A percentile compares a stretch with the other conserved stretches of the same genome.
phyloP scores from a whole-genome alignment of 441 rosid genomes.

The Lepidium campestre region DNA sequence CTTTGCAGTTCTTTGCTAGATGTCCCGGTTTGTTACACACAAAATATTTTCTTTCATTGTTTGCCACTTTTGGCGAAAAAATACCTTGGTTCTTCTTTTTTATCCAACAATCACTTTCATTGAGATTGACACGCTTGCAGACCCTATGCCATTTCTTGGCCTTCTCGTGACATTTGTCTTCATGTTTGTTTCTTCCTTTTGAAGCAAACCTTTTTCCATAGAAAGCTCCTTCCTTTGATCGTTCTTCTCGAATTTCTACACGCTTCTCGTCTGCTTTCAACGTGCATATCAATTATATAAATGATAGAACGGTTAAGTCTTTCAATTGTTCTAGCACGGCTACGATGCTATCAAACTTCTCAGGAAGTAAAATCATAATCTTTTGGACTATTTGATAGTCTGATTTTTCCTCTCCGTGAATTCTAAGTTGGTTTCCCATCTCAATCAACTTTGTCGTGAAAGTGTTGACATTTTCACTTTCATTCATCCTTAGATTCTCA shows the following conservation, averaged over 20 bases:
- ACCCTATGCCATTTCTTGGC: background rate
- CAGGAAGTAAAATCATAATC: background rate
- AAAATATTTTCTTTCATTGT: background rate
- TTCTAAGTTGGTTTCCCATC: background rate
- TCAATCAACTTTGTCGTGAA: background rate
- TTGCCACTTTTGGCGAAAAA: background rate
- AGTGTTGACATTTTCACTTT: background rate
- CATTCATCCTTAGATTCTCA: background rate
- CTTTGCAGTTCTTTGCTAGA: background rate
- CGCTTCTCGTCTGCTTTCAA: background rate
- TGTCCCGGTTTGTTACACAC: background rate
- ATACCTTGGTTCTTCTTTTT: background rate
- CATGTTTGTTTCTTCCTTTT: background rate
- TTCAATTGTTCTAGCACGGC: background rate
- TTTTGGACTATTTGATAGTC: background rate
- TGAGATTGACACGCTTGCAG: background rate
- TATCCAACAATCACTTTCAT: background rate
- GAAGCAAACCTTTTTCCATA: too few relatives aligned
- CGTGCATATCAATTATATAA: background rate
- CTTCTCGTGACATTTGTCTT: background rate
- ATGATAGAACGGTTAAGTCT: background rate
- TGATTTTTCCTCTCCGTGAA: background rate
- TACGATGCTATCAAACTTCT: background rate
- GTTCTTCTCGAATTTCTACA: background rate
- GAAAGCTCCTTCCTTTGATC: background rate